Conservation (phyloP, 1,284 basidiomycete species). For the Pseudomicrostroma phylloplanum region DNA sequence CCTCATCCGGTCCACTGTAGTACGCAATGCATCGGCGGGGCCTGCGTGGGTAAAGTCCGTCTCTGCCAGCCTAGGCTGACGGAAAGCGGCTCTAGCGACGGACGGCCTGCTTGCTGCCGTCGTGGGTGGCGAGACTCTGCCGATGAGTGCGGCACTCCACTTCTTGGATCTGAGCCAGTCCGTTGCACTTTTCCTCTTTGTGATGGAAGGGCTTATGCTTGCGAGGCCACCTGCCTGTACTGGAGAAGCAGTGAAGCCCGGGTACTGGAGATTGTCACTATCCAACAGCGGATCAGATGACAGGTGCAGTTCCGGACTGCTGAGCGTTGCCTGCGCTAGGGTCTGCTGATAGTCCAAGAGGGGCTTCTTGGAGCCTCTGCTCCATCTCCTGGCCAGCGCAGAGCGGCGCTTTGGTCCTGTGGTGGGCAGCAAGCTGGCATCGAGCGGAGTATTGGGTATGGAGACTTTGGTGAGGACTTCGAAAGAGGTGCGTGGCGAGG, state of each 20-base stretch:
- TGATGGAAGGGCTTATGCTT: neutral
- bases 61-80: too few relatives aligned
- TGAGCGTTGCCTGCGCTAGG: conserved; percentile 24
- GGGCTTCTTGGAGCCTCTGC: neutral
- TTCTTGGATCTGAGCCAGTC: neutral
- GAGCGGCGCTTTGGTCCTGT: too few relatives aligned
- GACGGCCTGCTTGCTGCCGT: conserved; percentile 19
- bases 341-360: neutral
- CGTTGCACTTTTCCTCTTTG: neutral
- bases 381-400: too few relatives aligned
- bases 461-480: too few relatives aligned
- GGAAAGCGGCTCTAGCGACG: too few relatives aligned
- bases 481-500: too few relatives aligned
- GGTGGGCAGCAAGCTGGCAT: too few relatives aligned
- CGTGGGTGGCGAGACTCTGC: conserved; percentile 1
- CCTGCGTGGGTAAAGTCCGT: neutral
- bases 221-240: neutral
- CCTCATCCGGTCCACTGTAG: conserved; percentile 26
- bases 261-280: conserved; percentile 14
- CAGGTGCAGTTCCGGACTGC: conserved; percentile 37
- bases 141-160: neutral
- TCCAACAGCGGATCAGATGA: conserved; percentile 34
- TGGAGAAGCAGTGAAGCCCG: conserved; percentile 8
- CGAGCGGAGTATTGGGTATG: too few relatives aligned
- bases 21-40: conserved; percentile 19